Base-by-base conservation (phyloP, 345 rosid species). In the Toxicodendron radicans region DNA sequence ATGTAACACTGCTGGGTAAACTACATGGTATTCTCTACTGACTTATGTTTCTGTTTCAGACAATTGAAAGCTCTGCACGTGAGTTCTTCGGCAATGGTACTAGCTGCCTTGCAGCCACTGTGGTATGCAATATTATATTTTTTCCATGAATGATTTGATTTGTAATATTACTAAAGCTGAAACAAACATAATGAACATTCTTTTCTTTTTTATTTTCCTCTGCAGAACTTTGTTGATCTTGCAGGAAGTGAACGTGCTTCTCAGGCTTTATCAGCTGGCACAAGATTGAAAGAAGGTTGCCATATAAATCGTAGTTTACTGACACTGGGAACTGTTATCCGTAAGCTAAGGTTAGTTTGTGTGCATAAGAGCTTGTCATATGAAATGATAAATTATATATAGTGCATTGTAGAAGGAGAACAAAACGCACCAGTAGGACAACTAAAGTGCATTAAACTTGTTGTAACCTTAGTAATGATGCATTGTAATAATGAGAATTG, bases 211-310 rank as follows among this genome's bases (percentile, higher is more conserved):
- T 1, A 38, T 38, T 38, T 38, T 38, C 1, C 74, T 68, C 51
- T 67, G 67, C 86, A 90, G 95, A 95, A 90, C 79, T 91, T 95
- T 76, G 71, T 93, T 76, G 99, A 95, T 89, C 91, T 95, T 23
- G 99, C 97, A 0, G 98, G 97, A 87, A 93, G 99, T 83, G 98
- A 93, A 79, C 98, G 96, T 71, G 98, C 98, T 66, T 95, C 99
- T 75, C 96, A 95, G 82, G 81, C 97, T 69, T 76, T 86, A 76
- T 88, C 99, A 48, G 96, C 93, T 52, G 93, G 99, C 54, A 83
- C 89, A 60, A 84, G 99, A 85, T 79, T 95, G 87, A 91, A 95
- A 83, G 96, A 93, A 85, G 96, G 99, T 59, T 89, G 91, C 89
- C 98, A 95, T 79, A 95, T 95, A 76, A 95, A 95, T 78, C 91